phyloP scores from a whole-genome alignment of 2,329 filamentous ascomycete species.

The Penicillium thymicola region DNA sequence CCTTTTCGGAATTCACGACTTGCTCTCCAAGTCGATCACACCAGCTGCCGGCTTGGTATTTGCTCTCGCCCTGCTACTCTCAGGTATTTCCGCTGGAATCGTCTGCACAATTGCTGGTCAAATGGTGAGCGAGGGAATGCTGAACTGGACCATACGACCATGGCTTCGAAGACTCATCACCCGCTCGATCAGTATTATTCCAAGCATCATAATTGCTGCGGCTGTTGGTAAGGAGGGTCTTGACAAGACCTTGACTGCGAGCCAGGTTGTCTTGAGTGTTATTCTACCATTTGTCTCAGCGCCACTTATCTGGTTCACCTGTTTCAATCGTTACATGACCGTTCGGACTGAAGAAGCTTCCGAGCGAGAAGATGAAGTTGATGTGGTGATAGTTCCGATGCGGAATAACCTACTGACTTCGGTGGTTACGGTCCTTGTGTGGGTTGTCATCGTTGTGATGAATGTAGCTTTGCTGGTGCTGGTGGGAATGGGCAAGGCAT shows the following conservation, averaged over 20 bases:
- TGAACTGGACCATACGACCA: conserved; percentile 69
- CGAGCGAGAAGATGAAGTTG: conserved; percentile 28
- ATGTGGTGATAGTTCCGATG: conserved; percentile 56
- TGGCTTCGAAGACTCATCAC: conserved; percentile 79
- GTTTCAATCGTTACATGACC: conserved; percentile 74
- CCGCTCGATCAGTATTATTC: conserved; percentile 74
- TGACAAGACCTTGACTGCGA: conserved; percentile 67
- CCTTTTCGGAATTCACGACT: conserved; percentile 76
- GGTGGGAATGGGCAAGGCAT: conserved; percentile 53
- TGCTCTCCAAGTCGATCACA: conserved; percentile 67
- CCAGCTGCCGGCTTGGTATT: conserved; percentile 80
- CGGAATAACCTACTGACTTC: conserved; percentile 66
- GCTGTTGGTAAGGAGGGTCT: conserved; percentile 71
- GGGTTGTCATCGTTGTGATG: conserved; percentile 72
- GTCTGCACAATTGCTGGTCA: conserved; percentile 88
- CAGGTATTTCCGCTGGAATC: conserved; percentile 76
- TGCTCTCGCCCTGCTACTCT: conserved; percentile 74
- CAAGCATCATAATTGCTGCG: conserved; percentile 77
- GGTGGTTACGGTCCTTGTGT: conserved; percentile 59
- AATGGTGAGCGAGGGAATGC: conserved; percentile 80
- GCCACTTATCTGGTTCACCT: conserved; percentile 82
- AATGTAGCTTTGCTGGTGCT: conserved; percentile 74
- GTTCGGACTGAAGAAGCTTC: conserved; percentile 50
- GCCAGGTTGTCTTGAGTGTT: conserved; percentile 73
- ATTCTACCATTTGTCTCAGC: conserved; percentile 80